A percentile compares a stretch with the other conserved stretches of the same genome.
These are phyloP conservation scores for Chaetomiaceae sp. DNA, from an alignment of 2,329 filamentous ascomycete species.

Conservation along the genomic window DNA sequence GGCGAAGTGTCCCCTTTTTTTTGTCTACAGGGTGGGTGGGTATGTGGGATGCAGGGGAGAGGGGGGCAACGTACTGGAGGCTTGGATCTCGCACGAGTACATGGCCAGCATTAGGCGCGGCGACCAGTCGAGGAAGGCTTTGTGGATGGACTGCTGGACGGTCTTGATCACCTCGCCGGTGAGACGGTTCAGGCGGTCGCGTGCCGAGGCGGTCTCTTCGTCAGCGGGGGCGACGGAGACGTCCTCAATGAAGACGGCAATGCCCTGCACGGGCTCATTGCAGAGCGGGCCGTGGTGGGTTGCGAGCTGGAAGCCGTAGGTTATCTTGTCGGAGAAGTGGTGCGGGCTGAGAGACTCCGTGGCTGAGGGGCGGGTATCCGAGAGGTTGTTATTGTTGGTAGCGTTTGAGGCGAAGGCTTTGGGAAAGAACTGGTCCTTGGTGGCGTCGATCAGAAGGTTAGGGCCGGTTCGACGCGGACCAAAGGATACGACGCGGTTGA, in stretches of 20 bases:
- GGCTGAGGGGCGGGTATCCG: conserved; percentile 32
- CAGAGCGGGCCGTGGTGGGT: conserved; percentile 86
- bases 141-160: conserved; percentile 73
- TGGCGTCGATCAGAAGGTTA: conserved; percentile 83
- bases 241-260: conserved; percentile 85
- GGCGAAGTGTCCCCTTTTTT: not conserved
- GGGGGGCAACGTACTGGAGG: conserved; percentile 57
- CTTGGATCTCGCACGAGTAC: conserved; percentile 97
- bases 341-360: conserved; percentile 50
- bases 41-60: not conserved
- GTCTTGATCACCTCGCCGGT: conserved; percentile 92
- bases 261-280: conserved; percentile 85
- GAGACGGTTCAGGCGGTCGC: conserved; percentile 67
- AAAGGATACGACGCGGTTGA: conserved; percentile 83
- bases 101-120: conserved; percentile 92
- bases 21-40: not conserved
- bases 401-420: conserved; percentile 55
- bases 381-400: conserved; percentile 9
- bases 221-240: conserved; percentile 51
- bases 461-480: conserved; percentile 79
- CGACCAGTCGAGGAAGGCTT: conserved; percentile 91
- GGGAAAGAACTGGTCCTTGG: conserved; percentile 62
- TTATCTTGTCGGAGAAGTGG: conserved; percentile 83
- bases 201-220: conserved; percentile 42
- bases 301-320: conserved; percentile 89